Base-by-base conservation (phyloP, 2,329 filamentous ascomycete genomes). In the Fusarium equiseti region DNA sequence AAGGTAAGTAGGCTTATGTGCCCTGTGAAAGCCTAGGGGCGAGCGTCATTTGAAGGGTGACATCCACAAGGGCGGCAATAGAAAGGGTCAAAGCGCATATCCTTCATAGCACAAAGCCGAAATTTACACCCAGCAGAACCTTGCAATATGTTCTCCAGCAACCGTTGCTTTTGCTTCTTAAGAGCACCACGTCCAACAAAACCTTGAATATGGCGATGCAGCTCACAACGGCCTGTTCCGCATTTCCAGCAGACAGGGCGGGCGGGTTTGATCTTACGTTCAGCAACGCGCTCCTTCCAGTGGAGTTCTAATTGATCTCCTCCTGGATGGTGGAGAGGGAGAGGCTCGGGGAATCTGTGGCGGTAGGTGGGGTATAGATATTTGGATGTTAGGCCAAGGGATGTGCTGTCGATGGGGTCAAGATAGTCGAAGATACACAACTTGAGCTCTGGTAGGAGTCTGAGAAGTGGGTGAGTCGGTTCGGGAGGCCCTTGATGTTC, bases 291-390 rank as follows among this genome's bases (percentile, higher is more conserved):
- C 1, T 38, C 16, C 18, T 38, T 38, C 35, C 35, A 38, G 3
- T 6, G 0, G 3, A 38, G 35, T 11, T 5, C 35, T 1, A 38
- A 6, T 6, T 38, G 32, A 9, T 5, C 35, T 10, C 0, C 35
- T n/a, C 18, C 35, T 11, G 1, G 3, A 0, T 38, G 16, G 3
- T 7, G 0, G 18, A 38, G 35, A 10, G 3, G 18, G 5, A 38
- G 35, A 38, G 35, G 18, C 0, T 38, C 3, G 16, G 18, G 35
- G 18, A 38, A 38, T n/a, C 10, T 11, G 6, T 1, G 8, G 24
- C 9, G 20, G 22, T 26, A 45, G 24, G 5, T n/a, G 4, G 16
- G 15, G 5, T 45, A 45, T 0, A 45, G 4, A 16, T 26, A 4
- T 4, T 4, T 4, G 3, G 24, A 45, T 24, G 15, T 0, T 3